A percentile compares a stretch with the other conserved stretches of the same genome.
Evolutionary conservation across 768 basidiomycete genomes (phyloP).

Genomic region (Russula emetica): DNA sequence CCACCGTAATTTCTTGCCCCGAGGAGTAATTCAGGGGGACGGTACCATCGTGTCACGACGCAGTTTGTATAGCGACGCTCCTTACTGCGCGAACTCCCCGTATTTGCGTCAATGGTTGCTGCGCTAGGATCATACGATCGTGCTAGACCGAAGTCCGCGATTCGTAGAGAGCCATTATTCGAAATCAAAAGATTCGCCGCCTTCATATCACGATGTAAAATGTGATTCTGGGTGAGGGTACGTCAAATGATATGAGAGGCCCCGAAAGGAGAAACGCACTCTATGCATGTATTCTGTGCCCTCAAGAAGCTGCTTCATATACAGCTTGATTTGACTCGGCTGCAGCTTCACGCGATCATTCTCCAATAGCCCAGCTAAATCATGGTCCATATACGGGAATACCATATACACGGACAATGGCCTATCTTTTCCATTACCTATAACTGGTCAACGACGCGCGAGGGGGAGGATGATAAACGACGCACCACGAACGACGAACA

Average conservation of each 20-base stretch:
- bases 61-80: slow-evolving; percentile 89
- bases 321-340: slow-evolving; percentile 87
- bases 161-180: slow-evolving; percentile 74
- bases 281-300: slow-evolving; percentile 95
- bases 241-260: slow-evolving; percentile 13
- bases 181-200: slow-evolving; percentile 95
- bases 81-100: slow-evolving; percentile 42
- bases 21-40: slow-evolving; percentile 87
- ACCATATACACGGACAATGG: slow-evolving; percentile 94
- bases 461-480: slow-evolving; percentile 23
- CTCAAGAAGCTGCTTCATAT: slow-evolving; percentile 94
- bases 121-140: slow-evolving; percentile 63
- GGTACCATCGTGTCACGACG: slow-evolving; percentile 93
- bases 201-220: slow-evolving; percentile 98
- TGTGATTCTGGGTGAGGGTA: slow-evolving; percentile 65
- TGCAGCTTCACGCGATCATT: slow-evolving; percentile 83
- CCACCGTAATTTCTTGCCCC: slow-evolving; percentile 88
- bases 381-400: slow-evolving; percentile 99
- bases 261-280: slow-evolving; percentile 45
- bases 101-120: slow-evolving; percentile 36
- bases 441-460: slow-evolving; percentile 11
- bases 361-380: slow-evolving; percentile 89
- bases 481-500: slow-evolving; percentile 83
- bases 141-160: slow-evolving; percentile 97
- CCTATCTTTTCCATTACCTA: slow-evolving; percentile 59